Evolutionary conservation across 768 basidiomycete species (phyloP).

Genomic region (Auriscalpium vulgare): DNA sequence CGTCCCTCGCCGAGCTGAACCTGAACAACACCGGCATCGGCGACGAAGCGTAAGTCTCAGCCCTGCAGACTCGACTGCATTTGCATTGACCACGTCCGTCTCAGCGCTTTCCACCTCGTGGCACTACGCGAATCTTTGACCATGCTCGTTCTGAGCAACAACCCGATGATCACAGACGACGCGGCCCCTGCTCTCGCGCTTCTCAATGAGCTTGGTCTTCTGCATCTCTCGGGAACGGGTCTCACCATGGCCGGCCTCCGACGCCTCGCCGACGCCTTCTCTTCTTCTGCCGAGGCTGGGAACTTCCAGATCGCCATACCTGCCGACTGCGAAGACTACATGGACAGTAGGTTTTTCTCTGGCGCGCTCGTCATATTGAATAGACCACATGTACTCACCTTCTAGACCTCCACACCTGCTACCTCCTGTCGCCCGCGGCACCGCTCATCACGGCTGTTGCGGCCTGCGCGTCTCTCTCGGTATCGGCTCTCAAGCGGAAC

Average conservation of each 20-base stretch:
- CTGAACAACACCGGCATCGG: constrained; percentile 48
- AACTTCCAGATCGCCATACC: constrained; percentile 49
- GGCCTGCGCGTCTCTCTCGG: constrained; percentile 34
- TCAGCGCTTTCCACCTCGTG: constrained; percentile 50
- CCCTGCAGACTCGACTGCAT: background rate
- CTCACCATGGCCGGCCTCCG: constrained; percentile 54
- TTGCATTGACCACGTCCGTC: background rate
- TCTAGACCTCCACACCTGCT: constrained; percentile 39
- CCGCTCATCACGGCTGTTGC: constrained; percentile 42
- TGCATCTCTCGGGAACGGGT: constrained; percentile 46
- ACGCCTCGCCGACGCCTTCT: constrained; percentile 28
- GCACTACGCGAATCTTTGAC: constrained; percentile 46
- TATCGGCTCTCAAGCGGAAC: constrained; percentile 45
- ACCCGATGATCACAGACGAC: constrained; percentile 48
- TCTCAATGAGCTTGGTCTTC: constrained; percentile 37
- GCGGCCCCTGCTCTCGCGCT: constrained; percentile 46
- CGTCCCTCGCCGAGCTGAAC: constrained; percentile 36
- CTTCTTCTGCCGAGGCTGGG: constrained; percentile 29
- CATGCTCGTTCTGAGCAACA: constrained; percentile 44
- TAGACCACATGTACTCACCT: background rate
- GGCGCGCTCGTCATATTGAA: background rate
- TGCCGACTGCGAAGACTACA: constrained; percentile 40
- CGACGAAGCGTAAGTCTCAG: constrained; percentile 47
- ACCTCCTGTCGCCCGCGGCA: constrained; percentile 37
- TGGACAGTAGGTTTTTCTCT: constrained; percentile 36